Conservation (phyloP, 2,329 filamentous ascomycete species). For the Trichothecium roseum region DNA sequence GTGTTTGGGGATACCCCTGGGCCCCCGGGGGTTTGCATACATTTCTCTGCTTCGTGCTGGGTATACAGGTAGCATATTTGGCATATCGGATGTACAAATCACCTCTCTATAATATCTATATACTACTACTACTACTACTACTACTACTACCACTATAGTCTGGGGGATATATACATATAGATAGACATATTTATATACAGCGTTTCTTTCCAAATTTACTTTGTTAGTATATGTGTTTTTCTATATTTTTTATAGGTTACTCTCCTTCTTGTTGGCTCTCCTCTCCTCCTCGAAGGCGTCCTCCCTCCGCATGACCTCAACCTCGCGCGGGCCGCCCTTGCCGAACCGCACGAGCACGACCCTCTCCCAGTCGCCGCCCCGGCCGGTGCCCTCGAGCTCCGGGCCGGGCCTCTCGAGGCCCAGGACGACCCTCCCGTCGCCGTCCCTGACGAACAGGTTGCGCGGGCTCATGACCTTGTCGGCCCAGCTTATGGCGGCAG, state of each 20-base stretch:
- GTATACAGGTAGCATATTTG: too few species aligned
- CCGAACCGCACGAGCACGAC: constrained; percentile 46
- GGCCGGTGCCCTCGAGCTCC: constrained; percentile 36
- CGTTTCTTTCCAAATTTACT: not conserved
- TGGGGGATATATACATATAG: not conserved
- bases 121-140: too few species aligned
- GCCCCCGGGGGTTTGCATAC: too few species aligned
- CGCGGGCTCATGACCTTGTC: constrained; percentile 53
- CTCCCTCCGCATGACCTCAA: constrained; percentile 40
- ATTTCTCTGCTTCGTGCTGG: too few species aligned
- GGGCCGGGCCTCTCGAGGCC: constrained; percentile 47
- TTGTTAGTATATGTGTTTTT: not conserved
- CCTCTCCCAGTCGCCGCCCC: constrained; percentile 47
- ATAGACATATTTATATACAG: not conserved
- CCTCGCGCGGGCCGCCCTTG: constrained; percentile 37
- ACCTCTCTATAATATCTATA: too few species aligned
- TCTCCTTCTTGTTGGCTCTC: constrained; percentile 12
- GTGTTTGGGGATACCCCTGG: too few species aligned
- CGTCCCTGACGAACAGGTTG: constrained; percentile 30
- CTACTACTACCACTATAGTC: too few species aligned
- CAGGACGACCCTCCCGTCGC: constrained; percentile 39
- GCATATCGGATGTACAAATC: too few species aligned
- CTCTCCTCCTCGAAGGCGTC: constrained; percentile 39
- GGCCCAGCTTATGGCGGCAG: constrained; percentile 40
- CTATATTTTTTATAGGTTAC: constrained; percentile 15